phyloP scores from a whole-genome alignment of 495 filamentous ascomycete species.

The Neurospora discreta region DNA sequence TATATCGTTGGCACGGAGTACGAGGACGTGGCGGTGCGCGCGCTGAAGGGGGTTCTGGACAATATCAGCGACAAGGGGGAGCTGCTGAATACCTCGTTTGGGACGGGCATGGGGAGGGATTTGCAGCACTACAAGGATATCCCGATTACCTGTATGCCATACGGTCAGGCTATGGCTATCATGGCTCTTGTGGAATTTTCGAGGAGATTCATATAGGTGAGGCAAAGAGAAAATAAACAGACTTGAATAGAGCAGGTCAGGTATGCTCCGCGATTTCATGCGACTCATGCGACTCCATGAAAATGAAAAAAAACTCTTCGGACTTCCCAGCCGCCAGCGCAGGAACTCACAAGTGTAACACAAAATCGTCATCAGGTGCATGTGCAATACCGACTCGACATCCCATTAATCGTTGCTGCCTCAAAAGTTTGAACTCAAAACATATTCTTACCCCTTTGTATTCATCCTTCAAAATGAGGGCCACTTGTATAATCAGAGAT shows the following conservation, averaged over 20 bases:
- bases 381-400: too few relatives aligned
- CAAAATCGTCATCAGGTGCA: too few relatives aligned
- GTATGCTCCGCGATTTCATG: too few relatives aligned
- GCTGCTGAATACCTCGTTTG: slow-evolving; percentile 58
- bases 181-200: slow-evolving; percentile 59
- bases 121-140: slow-evolving; percentile 63
- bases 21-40: slow-evolving; percentile 40
- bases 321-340: too few relatives aligned
- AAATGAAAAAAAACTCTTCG: too few relatives aligned
- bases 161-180: slow-evolving; percentile 69
- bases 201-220: slow-evolving; percentile 38
- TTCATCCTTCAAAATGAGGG: too few relatives aligned
- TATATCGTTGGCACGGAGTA: slow-evolving; percentile 44
- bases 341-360: too few relatives aligned
- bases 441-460: too few relatives aligned
- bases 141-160: slow-evolving; percentile 60
- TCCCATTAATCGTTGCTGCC: too few relatives aligned
- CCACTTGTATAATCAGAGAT: too few relatives aligned
- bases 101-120: slow-evolving; percentile 57
- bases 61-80: slow-evolving; percentile 52
- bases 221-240: not conserved
- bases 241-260: not conserved
- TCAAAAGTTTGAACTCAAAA: too few relatives aligned
- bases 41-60: slow-evolving; percentile 47
- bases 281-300: too few relatives aligned